Conservation (phyloP, 1,284 basidiomycete species). For the Marasmius fiardii region DNA sequence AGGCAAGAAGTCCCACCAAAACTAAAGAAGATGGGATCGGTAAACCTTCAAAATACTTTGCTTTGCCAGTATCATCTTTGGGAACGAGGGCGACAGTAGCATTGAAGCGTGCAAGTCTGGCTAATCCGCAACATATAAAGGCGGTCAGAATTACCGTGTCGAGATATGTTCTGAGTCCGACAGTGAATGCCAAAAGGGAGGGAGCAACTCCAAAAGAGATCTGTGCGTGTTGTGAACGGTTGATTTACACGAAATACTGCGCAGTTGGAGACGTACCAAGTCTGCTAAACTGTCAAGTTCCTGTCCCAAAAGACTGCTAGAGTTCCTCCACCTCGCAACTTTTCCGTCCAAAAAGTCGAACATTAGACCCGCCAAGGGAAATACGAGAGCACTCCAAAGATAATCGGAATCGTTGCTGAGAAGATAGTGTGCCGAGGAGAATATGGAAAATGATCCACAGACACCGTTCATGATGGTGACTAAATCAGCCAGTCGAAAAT, state of each 20-base stretch:
- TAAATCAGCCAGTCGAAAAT: slow-evolving; percentile 96
- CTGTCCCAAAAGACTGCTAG: slow-evolving; percentile 95
- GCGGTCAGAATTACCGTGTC: slow-evolving; percentile 86
- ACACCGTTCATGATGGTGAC: slow-evolving; percentile 99
- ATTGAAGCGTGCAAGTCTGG: slow-evolving; percentile 96
- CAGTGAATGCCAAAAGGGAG: slow-evolving; percentile 85
- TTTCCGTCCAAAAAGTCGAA: slow-evolving; percentile 99
- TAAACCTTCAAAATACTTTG: slow-evolving; percentile 95
- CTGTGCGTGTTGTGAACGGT: slow-evolving; percentile 34
- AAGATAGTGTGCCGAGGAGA: slow-evolving; percentile 89
- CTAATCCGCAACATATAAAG: slow-evolving; percentile 96
- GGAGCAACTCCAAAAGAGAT: slow-evolving; percentile 98
- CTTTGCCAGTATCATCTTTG: slow-evolving; percentile 84
- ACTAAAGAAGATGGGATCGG: slow-evolving; percentile 92
- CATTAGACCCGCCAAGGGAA: slow-evolving; percentile 94
- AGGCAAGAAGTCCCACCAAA: slow-evolving; percentile 79
- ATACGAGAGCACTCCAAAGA: slow-evolving; percentile 82
- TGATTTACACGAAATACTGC: slow-evolving; percentile 9
- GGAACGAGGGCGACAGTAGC: slow-evolving; percentile 95
- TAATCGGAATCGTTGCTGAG: slow-evolving; percentile 78
- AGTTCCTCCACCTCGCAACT: slow-evolving; percentile 95
- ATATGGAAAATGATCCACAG: slow-evolving; percentile 95
- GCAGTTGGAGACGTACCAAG: slow-evolving; percentile 52
- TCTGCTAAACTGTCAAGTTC: slow-evolving; percentile 98
- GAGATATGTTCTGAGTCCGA: slow-evolving; percentile 87